Evolutionary conservation across 345 rosid genomes (phyloP).

Genomic region (Citrus glauca): DNA sequence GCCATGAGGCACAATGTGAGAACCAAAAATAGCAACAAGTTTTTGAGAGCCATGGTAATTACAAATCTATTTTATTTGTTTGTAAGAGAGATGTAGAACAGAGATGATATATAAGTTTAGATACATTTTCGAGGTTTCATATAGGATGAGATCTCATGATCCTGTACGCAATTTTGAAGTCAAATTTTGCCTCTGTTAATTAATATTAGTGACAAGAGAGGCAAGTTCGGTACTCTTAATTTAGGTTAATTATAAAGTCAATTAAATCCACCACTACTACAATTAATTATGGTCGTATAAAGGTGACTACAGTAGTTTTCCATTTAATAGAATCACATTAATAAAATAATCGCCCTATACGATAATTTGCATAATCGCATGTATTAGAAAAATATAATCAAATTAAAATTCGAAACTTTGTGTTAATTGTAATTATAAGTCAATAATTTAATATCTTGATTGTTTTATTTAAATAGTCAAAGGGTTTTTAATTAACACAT

Average conservation of each 20-base stretch:
- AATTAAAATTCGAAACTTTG: too few species aligned
- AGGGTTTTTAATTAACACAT: too few species aligned
- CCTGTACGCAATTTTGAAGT: not conserved
- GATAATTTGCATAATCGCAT: too few species aligned
- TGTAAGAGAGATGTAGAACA: too few species aligned
- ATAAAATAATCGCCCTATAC: too few species aligned
- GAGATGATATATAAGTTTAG: not conserved
- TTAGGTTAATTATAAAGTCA: not conserved
- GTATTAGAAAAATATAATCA: too few species aligned
- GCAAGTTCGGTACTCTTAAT: not conserved
- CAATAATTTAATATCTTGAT: too few species aligned
- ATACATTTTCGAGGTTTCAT: not conserved
- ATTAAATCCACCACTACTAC: not conserved
- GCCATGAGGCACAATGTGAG: not conserved
- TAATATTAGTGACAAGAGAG: not conserved
- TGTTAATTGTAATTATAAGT: too few species aligned
- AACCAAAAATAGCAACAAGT: not conserved
- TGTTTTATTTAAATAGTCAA: too few species aligned
- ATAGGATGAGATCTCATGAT: too few species aligned
- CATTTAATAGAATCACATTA: too few species aligned
- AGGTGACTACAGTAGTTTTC: not conserved
- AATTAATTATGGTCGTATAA: not conserved
- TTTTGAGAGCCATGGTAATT: not conserved
- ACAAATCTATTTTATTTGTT: not conserved
- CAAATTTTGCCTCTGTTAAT: not conserved